Evolutionary conservation across 768 basidiomycete genomes (phyloP).

Genomic region (Psilocybe subaeruginosa): DNA sequence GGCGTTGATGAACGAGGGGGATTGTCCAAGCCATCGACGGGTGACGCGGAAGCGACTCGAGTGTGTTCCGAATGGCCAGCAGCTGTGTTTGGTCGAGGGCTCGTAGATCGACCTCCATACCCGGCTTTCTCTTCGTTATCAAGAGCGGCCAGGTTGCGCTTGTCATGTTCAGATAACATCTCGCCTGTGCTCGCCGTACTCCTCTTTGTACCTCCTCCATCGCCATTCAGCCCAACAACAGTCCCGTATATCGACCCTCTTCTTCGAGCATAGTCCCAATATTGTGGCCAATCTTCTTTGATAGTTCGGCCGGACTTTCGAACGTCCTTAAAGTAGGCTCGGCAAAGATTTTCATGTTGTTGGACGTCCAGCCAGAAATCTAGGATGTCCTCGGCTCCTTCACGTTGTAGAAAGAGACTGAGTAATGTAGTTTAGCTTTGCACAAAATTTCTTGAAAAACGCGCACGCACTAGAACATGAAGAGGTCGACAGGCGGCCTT

Average conservation of each 20-base stretch:
- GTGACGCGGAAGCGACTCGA: conserved; percentile 50
- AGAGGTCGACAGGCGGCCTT: conserved; percentile 94
- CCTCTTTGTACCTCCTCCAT: conserved; percentile 63
- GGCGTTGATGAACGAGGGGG: conserved; percentile 74
- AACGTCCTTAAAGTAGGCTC: conserved; percentile 99
- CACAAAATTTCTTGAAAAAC: conserved; percentile 2
- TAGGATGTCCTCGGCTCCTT: conserved; percentile 93
- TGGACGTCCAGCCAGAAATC: conserved; percentile 99
- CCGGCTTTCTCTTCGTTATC: conserved; percentile 48
- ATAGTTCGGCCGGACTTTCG: conserved; percentile 92
- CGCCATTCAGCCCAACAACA: conserved; percentile 75
- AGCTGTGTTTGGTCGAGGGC: conserved; percentile 50
- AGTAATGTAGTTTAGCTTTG: background rate
- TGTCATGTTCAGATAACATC: conserved; percentile 70
- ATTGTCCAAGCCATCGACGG: conserved; percentile 41
- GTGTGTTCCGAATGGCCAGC: conserved; percentile 45
- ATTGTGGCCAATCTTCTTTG: conserved; percentile 98
- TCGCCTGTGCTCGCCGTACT: conserved; percentile 85
- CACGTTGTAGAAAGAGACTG: conserved; percentile 94
- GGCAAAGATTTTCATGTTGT: conserved; percentile 98
- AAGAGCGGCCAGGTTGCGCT: conserved; percentile 54
- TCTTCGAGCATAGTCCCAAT: conserved; percentile 91
- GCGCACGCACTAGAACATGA: conserved; percentile 93
- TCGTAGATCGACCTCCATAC: conserved; percentile 54
- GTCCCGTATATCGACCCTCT: conserved; percentile 94